Evolutionary conservation across 2,329 filamentous ascomycete genomes (phyloP), one percentile per base, ranked within the genome.

Genomic region (Pseudopyrenochaeta lycopersici): DNA sequence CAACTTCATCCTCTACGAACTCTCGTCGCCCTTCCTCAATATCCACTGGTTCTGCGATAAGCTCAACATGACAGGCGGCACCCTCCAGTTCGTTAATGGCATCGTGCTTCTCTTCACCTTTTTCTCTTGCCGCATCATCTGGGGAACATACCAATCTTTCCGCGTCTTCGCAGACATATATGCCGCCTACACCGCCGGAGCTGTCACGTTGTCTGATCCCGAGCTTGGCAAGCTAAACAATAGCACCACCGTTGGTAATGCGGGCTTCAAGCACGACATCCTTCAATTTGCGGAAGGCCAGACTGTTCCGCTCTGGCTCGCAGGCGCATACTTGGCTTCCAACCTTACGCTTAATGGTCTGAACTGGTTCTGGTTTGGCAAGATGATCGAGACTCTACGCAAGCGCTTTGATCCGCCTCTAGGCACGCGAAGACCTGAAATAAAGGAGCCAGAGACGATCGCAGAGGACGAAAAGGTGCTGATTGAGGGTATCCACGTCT

Each of bases 11-110:
- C 87, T 95, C 53, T 96, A 92, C 85, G 91, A 96, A 76, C 84
- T 96, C 33, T 93, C 90, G 21, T 90, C 89, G 4, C 90, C 91
- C 7, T 93, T 95, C 76, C 83, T 95, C 52, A 96, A 96, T 73
- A 85, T 94, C 71, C 91, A 96, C 80, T 96, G 91, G 91, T 95
- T 95, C 80, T 91, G 90, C 77, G 91, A 96, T 77, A 96, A 96
- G 80, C 80, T 94, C 54, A 84, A 86, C 67, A 87, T 92, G 82
- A 95, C 91, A 0, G 91, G 91, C 31, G 87, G 88, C 17, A 82
- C 81, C 47, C 76, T 86, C 20, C 91, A 95, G 78, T 83, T 93
- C 23, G 87, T 91, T 76, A 95, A 95, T 68, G 91, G 91, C 64
- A 81, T 92, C 56, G 69, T 85, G 51, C 85, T 95, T 3, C 85